Conservation (phyloP, 805 yeast genomes). For the Saturnispora quitensis region DNA sequence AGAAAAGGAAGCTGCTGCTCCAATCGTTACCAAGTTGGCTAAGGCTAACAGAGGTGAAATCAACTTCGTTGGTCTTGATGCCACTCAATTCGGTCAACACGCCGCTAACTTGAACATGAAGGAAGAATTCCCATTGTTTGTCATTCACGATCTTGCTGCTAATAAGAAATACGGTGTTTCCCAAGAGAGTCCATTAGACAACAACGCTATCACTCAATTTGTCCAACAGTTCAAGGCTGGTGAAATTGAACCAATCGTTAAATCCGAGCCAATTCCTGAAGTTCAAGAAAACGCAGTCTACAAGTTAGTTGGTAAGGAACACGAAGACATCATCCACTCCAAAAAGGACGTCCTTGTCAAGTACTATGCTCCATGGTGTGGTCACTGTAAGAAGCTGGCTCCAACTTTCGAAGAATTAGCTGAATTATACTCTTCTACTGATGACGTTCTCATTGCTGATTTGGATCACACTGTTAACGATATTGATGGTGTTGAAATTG, state of each 20-base stretch:
- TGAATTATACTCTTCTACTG: slow-evolving; percentile 46
- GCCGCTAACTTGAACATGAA: slow-evolving; percentile 78
- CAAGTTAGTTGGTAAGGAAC: slow-evolving; percentile 77
- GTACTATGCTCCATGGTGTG: slow-evolving; percentile 98
- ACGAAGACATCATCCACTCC: slow-evolving; percentile 56
- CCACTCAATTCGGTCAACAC: slow-evolving; percentile 70
- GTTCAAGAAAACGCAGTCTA: slow-evolving; percentile 59
- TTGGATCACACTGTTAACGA: slow-evolving; percentile 88
- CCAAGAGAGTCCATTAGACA: slow-evolving; percentile 47
- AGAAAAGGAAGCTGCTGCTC: slow-evolving; percentile 49
- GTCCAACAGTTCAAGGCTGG: slow-evolving; percentile 58
- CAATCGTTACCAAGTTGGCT: slow-evolving; percentile 52
- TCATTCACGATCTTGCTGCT: slow-evolving; percentile 59
- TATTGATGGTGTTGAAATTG: slow-evolving; percentile 60
- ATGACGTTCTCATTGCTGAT: slow-evolving; percentile 64
- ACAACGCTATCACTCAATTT: slow-evolving; percentile 48
- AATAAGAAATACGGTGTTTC: slow-evolving; percentile 73
- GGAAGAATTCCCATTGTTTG: slow-evolving; percentile 84
- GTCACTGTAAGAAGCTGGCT: slow-evolving; percentile 72
- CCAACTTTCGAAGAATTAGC: slow-evolving; percentile 74
- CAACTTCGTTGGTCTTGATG: slow-evolving; percentile 85
- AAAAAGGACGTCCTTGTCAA: slow-evolving; percentile 74
- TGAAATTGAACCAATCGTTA: slow-evolving; percentile 59
- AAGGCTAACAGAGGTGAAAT: slow-evolving; percentile 69
- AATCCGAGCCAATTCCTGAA: slow-evolving; percentile 82